phyloP scores from a whole-genome alignment of 305 asterid species.

The Withania somnifera region DNA sequence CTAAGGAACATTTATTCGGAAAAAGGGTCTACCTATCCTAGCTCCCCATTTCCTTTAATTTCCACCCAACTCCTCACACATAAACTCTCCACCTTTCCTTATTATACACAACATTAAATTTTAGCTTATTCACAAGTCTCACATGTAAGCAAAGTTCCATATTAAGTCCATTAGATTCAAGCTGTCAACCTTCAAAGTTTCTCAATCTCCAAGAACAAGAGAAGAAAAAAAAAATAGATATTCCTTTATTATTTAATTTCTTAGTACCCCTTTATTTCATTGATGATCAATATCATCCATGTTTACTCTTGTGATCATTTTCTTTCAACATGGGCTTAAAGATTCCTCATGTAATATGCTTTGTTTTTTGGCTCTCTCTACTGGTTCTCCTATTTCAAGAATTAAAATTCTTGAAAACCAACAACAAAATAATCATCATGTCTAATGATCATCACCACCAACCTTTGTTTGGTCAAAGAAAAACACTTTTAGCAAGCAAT shows the following conservation, averaged over 20 bases:
- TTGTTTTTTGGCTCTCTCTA: slow-evolving; percentile 30
- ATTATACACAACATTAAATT: slow-evolving; percentile 1
- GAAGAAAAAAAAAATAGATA: background rate
- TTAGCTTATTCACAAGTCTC: slow-evolving; percentile 30
- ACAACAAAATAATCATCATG: background rate
- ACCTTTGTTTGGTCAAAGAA: slow-evolving; percentile 29
- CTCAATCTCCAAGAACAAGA: slow-evolving; percentile 18
- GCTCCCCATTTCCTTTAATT: background rate
- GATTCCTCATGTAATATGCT: slow-evolving; percentile 21
- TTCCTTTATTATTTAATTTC: too few species aligned
- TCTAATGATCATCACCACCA: background rate
- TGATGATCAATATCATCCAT: slow-evolving; percentile 37
- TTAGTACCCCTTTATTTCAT: too few species aligned
- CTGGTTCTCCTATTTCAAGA: slow-evolving; percentile 30
- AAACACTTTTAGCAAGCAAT: slow-evolving; percentile 22
- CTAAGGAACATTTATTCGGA: slow-evolving; percentile 68
- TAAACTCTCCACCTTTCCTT: background rate
- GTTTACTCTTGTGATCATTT: slow-evolving; percentile 37
- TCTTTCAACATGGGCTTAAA: slow-evolving; percentile 38
- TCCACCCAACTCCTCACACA: background rate
- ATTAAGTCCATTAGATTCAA: slow-evolving; percentile 21
- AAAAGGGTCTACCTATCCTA: slow-evolving; percentile 30
- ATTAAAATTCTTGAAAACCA: slow-evolving; percentile 11
- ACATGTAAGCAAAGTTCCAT: slow-evolving; percentile 37
- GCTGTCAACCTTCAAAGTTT: slow-evolving; percentile 38